Percentiles rank a stretch among this genome's conserved stretches.
Conservation (phyloP, 176 grass and related monocot genomes). For the Oryza australiensis region DNA sequence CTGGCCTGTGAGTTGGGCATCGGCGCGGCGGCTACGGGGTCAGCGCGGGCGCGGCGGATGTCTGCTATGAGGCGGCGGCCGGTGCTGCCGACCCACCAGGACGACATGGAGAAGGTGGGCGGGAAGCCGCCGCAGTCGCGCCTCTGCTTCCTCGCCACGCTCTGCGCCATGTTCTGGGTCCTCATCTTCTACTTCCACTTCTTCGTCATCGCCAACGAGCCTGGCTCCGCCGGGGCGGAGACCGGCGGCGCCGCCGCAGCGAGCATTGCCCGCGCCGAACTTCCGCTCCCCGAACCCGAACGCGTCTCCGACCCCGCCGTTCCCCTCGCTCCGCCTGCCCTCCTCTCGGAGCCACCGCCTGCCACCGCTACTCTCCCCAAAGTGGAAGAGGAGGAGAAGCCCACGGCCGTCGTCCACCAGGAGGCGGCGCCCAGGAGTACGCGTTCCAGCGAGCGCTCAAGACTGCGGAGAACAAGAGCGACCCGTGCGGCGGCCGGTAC, state of each 20-base stretch:
- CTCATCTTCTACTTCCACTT: slow-evolving; percentile 98
- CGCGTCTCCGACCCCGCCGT: slow-evolving; percentile 15
- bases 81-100: slow-evolving; percentile 41
- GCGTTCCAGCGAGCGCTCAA: slow-evolving; percentile 71
- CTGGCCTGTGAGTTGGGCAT: neutral
- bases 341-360: neutral
- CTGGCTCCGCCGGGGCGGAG: slow-evolving; percentile 22
- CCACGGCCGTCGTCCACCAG: neutral
- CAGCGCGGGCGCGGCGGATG: slow-evolving; percentile 7
- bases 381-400: neutral
- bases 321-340: slow-evolving; percentile 4
- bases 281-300: neutral
- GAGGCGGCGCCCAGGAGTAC: slow-evolving; percentile 42
- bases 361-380: neutral
- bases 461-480: slow-evolving; percentile 73
- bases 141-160: slow-evolving; percentile 76
- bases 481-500: slow-evolving; percentile 93
- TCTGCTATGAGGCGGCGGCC: slow-evolving; percentile 66
- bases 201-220: slow-evolving; percentile 47
- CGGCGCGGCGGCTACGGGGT: neutral
- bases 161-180: slow-evolving; percentile 87
- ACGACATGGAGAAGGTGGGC: slow-evolving; percentile 73
- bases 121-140: slow-evolving; percentile 63
- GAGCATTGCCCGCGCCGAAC: slow-evolving; percentile 22
- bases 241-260: neutral